Base-by-base conservation (phyloP, 441 rosid genomes). In the Viola pubescens region DNA sequence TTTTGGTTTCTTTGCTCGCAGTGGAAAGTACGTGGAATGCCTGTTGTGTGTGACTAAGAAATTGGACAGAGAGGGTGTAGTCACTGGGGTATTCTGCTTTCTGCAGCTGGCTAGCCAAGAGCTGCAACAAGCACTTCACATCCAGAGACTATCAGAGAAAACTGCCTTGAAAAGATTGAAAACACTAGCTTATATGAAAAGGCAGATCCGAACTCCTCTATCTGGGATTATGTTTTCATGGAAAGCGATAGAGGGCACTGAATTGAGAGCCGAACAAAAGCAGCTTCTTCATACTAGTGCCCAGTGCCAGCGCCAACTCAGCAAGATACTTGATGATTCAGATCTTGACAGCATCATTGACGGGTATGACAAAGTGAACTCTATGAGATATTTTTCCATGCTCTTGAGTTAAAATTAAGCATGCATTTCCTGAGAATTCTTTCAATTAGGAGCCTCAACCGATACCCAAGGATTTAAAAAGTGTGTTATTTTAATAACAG, bases 21-120 rank as follows among this genome's bases (percentile, higher is more conserved):
- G 63, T 58, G 88, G 95, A 26, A 88, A 83, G 75, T 79, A 79
- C 70, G 84, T 88, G 50, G 96, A 91, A 48, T 86, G 91, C 79
- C 75, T 91, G 68, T 63, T 91, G 70, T 85, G 95, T 47, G 82
- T 86, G 73, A 86, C 77, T 71, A 88, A 86, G 83, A 88, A 88
- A 76, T 63, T 88, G 72, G 91, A 84, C 69, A 56, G 88, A 61
- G 96, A 86, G 69, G 96, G 90, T 68, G 77, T 75, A 7, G 75
- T 85, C 65, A 83, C 90, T 0, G 98, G 98, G 8, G 74, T 85
- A 42, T 88, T 91, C 77, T 91, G 98, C 83, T 91, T 91, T 80
- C 70, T 91, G 77, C 98, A 88, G 79, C 95, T 91, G 34, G 91
- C 96, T 3, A 91, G 98, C 73, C 83, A 65, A 58, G 96, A 91